Conservation (phyloP, 1,284 basidiomycete genomes). For the Fistulinella cinereoalba region DNA sequence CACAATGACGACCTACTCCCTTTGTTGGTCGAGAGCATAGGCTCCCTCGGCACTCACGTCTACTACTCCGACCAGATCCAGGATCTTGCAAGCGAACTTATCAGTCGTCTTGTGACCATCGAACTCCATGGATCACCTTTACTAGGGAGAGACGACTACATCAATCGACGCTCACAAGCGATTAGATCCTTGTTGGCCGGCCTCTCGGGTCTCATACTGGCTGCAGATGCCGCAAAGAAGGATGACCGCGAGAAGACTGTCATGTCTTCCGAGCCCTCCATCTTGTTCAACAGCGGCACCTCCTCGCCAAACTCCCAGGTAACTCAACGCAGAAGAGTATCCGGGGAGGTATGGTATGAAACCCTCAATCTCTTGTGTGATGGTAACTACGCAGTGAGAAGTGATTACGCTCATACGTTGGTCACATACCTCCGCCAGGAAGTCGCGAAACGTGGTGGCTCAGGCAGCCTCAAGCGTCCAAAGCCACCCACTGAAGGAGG, state of each 20-base stretch:
- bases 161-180: conserved; percentile 59
- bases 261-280: conserved; percentile 20
- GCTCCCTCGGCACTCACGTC: conserved; percentile 84
- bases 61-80: conserved; percentile 98
- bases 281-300: conserved; percentile 16
- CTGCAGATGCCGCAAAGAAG: conserved; percentile 51
- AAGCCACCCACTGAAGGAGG: conserved; percentile 42
- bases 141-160: conserved; percentile 43
- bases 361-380: conserved; percentile 83
- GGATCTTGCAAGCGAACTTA: conserved; percentile 85
- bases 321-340: conserved; percentile 68
- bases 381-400: conserved; percentile 66
- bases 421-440: conserved; percentile 74
- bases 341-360: conserved; percentile 86
- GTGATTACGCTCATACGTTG: conserved; percentile 72
- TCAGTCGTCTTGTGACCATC: conserved; percentile 70
- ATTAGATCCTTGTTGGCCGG: conserved; percentile 74
- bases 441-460: conserved; percentile 56
- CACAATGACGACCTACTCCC: conserved; percentile 69
- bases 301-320: conserved; percentile 28
- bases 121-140: conserved; percentile 60
- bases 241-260: conserved; percentile 29
- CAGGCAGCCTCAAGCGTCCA: conserved; percentile 43
- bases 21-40: conserved; percentile 74
- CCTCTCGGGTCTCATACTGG: conserved; percentile 67